Evolutionary conservation across 495 filamentous ascomycete species (phyloP).

Genomic region (Penicillium psychrofluorescens): DNA sequence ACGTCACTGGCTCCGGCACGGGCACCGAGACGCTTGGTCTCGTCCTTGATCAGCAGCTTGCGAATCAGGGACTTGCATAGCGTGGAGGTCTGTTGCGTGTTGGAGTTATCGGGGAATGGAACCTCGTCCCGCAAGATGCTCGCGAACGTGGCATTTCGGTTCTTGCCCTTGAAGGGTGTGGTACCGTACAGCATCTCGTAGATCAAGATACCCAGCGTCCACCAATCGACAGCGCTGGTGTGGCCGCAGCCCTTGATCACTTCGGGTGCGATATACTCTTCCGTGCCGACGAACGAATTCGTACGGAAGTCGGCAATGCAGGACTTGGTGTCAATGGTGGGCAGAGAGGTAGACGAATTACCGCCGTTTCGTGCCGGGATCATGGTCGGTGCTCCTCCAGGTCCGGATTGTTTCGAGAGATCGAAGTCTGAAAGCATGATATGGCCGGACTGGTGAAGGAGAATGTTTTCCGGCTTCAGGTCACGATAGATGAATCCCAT

Average conservation of each 20-base stretch:
- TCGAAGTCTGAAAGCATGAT: conserved; percentile 99
- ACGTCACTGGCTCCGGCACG: conserved; percentile 95
- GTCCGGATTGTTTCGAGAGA: conserved; percentile 93
- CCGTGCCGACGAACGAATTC: conserved; percentile 96
- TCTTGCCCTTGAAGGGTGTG: conserved; percentile 99
- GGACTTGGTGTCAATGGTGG: conserved; percentile 95
- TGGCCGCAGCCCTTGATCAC: conserved; percentile 98
- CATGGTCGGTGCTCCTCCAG: conserved; percentile 94
- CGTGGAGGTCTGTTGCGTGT: conserved; percentile 78
- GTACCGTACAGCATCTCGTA: conserved; percentile 99
- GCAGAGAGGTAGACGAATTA: conserved; percentile 70
- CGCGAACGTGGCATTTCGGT: conserved; percentile 93
- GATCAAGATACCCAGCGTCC: conserved; percentile 93
- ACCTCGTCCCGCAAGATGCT: conserved; percentile 96
- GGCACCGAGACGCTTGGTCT: conserved; percentile 88
- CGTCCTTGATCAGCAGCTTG: conserved; percentile 96
- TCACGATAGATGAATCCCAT: conserved; percentile 99
- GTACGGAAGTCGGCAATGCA: conserved; percentile 98
- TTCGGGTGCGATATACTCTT: conserved; percentile 97
- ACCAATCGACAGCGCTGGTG: conserved; percentile 98
- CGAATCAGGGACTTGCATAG: conserved; percentile 95
- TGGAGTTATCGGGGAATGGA: conserved; percentile 82
- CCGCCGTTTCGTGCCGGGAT: conserved; percentile 77
- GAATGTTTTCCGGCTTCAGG: conserved; percentile 96
- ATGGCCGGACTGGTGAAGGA: conserved; percentile 95